Evolutionary conservation across 1,284 basidiomycete genomes (phyloP), one percentile per base, ranked within the genome.

Genomic region (Mrakiaceae sp.): DNA sequence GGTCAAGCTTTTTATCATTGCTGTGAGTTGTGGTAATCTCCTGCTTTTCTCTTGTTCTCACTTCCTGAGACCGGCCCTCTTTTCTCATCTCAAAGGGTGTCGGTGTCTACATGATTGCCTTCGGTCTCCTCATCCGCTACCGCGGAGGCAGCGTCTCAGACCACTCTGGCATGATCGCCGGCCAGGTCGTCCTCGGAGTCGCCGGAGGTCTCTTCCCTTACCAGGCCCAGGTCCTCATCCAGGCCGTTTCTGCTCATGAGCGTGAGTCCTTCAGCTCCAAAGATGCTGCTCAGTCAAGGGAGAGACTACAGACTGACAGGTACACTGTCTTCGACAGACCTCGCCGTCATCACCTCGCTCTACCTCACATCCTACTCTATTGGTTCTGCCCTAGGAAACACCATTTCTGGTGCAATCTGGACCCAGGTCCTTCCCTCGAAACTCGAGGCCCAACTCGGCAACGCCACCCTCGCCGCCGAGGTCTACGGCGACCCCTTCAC

Each of bases 341-440:
- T 75, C 9, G 76, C 77, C 27, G 69, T 75, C 49, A 70, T 79
- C 61, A 76, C 76, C 46, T 72, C 71, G 1, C 69, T 78, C 39
- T 78, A 76, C 68, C 71, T 77, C 42, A 71, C 76, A n/a, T 69
- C 70, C 2, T 78, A 78, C 71, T 71, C 72, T 55, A 72, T 79
- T 64, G 77, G 77, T n/a, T 72, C 71, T 14, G 74, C 74, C 0
- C 68, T 78, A 43, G 77, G 77, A 12, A 72, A 72, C 66, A 72
- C 74, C 27, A 72, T 78, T 68, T 76, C 76, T 5, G 78, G 74
- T 44, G 76, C 73, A 5, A 77, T 79, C 66, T 79, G 78, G 77
- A 75, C 75, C 3, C 67, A 74, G 54, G 67, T 71, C 7, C 68
- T 76, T 1, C 73, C 74, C 55, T 60, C 52, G 12, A 63, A 70